A percentile compares a stretch with the other conserved stretches of the same genome.
Conservation (phyloP, 768 basidiomycete genomes). For the Xerocomellus intermedius region DNA sequence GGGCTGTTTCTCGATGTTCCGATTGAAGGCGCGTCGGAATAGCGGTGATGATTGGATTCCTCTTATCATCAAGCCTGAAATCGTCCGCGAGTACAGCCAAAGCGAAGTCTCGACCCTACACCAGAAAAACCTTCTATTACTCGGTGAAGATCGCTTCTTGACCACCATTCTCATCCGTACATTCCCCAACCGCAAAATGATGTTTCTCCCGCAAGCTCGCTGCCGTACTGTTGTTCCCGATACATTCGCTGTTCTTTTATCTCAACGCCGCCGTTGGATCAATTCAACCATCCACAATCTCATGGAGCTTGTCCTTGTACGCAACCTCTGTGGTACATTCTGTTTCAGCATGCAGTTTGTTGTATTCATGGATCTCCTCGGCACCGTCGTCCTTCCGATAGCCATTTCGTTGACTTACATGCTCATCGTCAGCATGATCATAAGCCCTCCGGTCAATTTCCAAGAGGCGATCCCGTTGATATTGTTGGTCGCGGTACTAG, state of each 20-base stretch:
- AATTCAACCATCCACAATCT: constrained; percentile 99
- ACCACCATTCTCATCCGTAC: constrained; percentile 95
- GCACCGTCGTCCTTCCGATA: constrained; percentile 89
- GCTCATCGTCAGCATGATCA: constrained; percentile 76
- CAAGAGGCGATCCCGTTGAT: constrained; percentile 92
- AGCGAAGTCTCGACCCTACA: constrained; percentile 91
- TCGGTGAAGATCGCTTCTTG: constrained; percentile 98
- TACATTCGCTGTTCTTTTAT: constrained; percentile 88
- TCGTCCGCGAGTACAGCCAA: constrained; percentile 96
- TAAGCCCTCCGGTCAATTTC: constrained; percentile 81
- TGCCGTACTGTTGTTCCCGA: constrained; percentile 97
- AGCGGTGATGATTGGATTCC: constrained; percentile 97
- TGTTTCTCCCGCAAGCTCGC: constrained; percentile 95
- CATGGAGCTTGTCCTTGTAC: constrained; percentile 97
- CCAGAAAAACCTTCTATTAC: constrained; percentile 93
- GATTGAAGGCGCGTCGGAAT: constrained; percentile 87
- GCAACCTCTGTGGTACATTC: constrained; percentile 97
- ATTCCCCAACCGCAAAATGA: constrained; percentile 99
- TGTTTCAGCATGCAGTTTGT: constrained; percentile 99
- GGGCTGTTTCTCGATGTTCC: constrained; percentile 99
- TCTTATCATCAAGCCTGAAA: constrained; percentile 93
- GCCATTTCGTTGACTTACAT: constrained; percentile 90
- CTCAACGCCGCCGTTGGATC: constrained; percentile 98
- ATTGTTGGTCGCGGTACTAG: constrained; percentile 86
- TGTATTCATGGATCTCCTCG: constrained; percentile 94